Percentiles rank a stretch among this genome's conserved stretches.
These are phyloP conservation scores for Symmetrospora coprosmae DNA, from an alignment of 768 basidiomycete species.

Conservation along the genomic window DNA sequence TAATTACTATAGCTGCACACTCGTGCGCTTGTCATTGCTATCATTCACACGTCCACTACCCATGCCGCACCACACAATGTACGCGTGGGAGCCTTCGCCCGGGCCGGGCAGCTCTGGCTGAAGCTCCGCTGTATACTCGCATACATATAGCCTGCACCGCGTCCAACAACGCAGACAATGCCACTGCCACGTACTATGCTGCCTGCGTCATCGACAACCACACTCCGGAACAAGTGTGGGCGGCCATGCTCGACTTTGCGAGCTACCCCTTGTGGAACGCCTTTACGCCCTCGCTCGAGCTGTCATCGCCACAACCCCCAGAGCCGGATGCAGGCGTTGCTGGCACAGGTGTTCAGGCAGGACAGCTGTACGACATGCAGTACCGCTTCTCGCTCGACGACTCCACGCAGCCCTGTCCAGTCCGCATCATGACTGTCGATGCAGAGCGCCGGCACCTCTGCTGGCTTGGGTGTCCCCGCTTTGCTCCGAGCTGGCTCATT, in stretches of 20 bases:
- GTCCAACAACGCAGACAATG: background rate
- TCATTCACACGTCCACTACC: too few relatives aligned
- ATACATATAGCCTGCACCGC: conserved; percentile 1
- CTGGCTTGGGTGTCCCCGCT: conserved; percentile 31
- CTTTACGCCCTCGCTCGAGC: background rate
- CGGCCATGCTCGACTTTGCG: background rate
- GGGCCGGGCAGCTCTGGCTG: too few relatives aligned
- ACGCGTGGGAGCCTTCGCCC: too few relatives aligned
- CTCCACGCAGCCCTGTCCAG: background rate
- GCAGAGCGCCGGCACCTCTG: conserved; percentile 69
- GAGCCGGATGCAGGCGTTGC: background rate
- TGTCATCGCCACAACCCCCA: too few relatives aligned
- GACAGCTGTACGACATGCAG: background rate
- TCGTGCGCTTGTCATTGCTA: too few relatives aligned
- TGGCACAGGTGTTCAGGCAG: background rate
- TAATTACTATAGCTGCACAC: too few relatives aligned
- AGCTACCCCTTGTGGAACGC: conserved; percentile 4
- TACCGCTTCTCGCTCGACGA: background rate
- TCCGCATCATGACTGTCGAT: conserved; percentile 43
- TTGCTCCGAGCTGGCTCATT: background rate
- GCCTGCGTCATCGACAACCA: too few relatives aligned
- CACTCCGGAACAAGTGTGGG: conserved; percentile 7
- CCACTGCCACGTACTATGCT: conserved; percentile 1
- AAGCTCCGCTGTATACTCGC: too few relatives aligned
- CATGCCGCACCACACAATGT: too few relatives aligned